These are phyloP conservation scores for Tagetes erecta DNA, from an alignment of 129 eudicot species.

Conservation along the genomic window DNA sequence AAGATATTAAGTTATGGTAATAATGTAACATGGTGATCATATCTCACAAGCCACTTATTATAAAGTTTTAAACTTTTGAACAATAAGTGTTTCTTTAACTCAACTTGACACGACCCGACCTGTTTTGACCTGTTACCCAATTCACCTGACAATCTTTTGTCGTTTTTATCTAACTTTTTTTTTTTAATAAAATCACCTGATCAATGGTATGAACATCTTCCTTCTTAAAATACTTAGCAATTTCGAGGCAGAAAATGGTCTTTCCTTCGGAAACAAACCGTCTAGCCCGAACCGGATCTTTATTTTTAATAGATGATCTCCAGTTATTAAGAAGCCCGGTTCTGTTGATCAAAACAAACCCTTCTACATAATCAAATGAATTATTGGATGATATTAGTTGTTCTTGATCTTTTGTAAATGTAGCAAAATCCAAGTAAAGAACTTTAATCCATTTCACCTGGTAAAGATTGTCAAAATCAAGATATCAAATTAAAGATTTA, in stretches of 20 bases:
- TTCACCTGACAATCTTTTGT: neutral
- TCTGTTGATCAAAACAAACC: slow-evolving; percentile 84
- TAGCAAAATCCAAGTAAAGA: slow-evolving; percentile 68
- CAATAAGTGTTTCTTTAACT: neutral
- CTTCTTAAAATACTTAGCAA: slow-evolving; percentile 74
- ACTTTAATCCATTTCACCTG: slow-evolving; percentile 96
- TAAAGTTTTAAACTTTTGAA: neutral
- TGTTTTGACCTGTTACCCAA: slow-evolving; percentile 1
- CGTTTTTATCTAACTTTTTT: neutral
- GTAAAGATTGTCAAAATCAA: slow-evolving; percentile 26
- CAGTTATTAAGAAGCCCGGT: slow-evolving; percentile 82
- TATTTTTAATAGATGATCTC: slow-evolving; percentile 83
- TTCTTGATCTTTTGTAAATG: slow-evolving; percentile 80
- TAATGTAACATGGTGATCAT: neutral
- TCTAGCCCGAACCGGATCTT: slow-evolving; percentile 67
- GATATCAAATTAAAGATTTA: slow-evolving; percentile 18
- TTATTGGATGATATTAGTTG: slow-evolving; percentile 55
- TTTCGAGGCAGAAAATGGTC: slow-evolving; percentile 73
- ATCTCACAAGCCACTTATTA: neutral
- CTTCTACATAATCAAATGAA: slow-evolving; percentile 89
- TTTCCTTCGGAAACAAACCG: slow-evolving; percentile 71
- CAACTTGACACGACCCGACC: neutral
- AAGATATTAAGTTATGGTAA: neutral
- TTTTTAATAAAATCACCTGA: slow-evolving; percentile 51
- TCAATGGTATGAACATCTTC: slow-evolving; percentile 43